Evolutionary conservation across 2,329 filamentous ascomycete genomes (phyloP).

Genomic region (Aureobasidium sp.): DNA sequence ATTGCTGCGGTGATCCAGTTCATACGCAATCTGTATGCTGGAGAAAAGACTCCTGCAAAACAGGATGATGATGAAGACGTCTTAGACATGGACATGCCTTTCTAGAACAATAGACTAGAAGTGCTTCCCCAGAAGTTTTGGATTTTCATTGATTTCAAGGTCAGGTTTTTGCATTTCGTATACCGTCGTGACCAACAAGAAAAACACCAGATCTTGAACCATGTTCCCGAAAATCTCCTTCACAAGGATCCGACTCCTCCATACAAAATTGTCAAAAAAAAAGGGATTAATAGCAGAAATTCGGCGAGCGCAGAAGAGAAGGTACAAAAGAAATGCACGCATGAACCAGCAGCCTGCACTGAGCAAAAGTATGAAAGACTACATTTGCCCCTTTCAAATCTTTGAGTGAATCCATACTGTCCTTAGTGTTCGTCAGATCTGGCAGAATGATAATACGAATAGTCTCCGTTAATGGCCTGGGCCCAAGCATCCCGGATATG

Average conservation of each 20-base stretch:
- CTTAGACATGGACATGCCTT: constrained; percentile 63
- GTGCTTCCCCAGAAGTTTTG: neutral
- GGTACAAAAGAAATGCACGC: neutral
- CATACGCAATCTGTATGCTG: constrained; percentile 49
- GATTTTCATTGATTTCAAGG: neutral
- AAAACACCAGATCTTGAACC: neutral
- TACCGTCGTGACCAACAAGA: neutral
- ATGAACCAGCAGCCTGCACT: constrained; percentile 11
- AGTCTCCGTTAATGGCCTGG: constrained; percentile 14
- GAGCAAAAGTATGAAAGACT: neutral
- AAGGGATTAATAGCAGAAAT: no score
- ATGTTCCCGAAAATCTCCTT: neutral
- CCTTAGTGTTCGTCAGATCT: constrained; percentile 10
- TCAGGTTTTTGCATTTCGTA: constrained; percentile 2
- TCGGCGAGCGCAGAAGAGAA: no score
- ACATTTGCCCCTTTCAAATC: neutral
- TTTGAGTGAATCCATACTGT: neutral
- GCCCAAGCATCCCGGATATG: constrained; percentile 17
- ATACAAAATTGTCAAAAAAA: neutral
- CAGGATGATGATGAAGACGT: constrained; percentile 45
- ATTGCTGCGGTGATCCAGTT: constrained; percentile 68
- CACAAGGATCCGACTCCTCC: no score
- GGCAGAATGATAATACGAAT: constrained; percentile 16
- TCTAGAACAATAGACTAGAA: constrained; percentile 26
- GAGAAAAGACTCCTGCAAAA: constrained; percentile 24